Percentiles rank a stretch among this genome's conserved stretches.
These are phyloP conservation scores for Annulohypoxylon nitens DNA, from an alignment of 495 filamentous ascomycete genomes.

Conservation along the genomic window DNA sequence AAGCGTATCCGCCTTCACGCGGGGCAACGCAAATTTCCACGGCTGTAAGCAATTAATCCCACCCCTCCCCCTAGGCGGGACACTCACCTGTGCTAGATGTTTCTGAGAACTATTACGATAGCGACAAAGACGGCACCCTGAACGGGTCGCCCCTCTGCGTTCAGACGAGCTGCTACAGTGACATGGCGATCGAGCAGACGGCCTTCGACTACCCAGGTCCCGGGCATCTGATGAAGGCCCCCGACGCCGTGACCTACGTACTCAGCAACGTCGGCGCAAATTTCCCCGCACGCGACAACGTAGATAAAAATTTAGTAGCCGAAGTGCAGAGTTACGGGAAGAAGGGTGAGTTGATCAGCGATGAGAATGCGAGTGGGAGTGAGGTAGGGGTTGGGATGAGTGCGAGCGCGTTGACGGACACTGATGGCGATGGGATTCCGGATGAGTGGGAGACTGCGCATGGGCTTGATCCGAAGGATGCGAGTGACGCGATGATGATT, in stretches of 20 bases:
- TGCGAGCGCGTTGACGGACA: slow-evolving; percentile 36
- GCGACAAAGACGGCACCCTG: slow-evolving; percentile 54
- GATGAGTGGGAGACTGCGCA: slow-evolving; percentile 53
- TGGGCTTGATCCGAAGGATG: slow-evolving; percentile 42
- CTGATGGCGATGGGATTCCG: slow-evolving; percentile 48
- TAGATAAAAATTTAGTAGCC: slow-evolving; percentile 41
- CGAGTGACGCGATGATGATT: slow-evolving; percentile 42
- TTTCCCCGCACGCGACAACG: slow-evolving; percentile 40
- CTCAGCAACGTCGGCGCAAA: slow-evolving; percentile 39
- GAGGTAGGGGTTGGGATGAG: slow-evolving; percentile 26
- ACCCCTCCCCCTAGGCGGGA: not conserved
- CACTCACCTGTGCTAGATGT: slow-evolving; percentile 40
- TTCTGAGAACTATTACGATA: slow-evolving; percentile 57
- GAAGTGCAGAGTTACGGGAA: slow-evolving; percentile 49
- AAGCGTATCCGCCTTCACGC: slow-evolving; percentile 52
- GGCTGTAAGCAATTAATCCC: slow-evolving; percentile 40
- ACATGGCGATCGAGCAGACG: slow-evolving; percentile 42
- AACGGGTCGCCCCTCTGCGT: slow-evolving; percentile 53
- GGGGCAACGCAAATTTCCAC: slow-evolving; percentile 53
- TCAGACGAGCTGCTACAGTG: slow-evolving; percentile 42
- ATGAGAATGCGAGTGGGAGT: slow-evolving; percentile 43
- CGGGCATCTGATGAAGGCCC: slow-evolving; percentile 23
- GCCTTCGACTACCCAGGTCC: slow-evolving; percentile 42
- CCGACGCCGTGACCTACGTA: slow-evolving; percentile 43
- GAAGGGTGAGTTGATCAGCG: slow-evolving; percentile 49